phyloP scores from a whole-genome alignment of 345 rosid genomes.

The Pseudoturritis turrita region DNA sequence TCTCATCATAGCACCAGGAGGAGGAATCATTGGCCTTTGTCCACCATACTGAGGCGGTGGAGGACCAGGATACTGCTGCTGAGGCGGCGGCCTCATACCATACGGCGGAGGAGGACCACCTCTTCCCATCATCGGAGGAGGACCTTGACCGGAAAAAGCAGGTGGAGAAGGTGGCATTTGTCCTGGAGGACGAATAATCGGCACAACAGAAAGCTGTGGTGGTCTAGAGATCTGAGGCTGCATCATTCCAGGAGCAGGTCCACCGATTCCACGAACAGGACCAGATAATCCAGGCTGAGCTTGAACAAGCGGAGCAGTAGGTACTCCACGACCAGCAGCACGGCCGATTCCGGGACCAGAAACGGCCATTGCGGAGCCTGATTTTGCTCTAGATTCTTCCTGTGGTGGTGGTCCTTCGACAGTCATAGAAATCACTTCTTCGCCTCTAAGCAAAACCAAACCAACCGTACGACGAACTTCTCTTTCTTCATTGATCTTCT shows the following conservation, averaged over 20 bases:
- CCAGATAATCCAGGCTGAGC: slow-evolving; percentile 99
- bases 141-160: slow-evolving; percentile 59
- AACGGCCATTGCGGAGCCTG: slow-evolving; percentile 54
- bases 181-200: slow-evolving; percentile 81
- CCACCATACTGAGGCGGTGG: slow-evolving; percentile 44
- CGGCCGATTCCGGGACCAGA: slow-evolving; percentile 97
- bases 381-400: slow-evolving; percentile 90
- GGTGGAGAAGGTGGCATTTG: slow-evolving; percentile 72
- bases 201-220: slow-evolving; percentile 69
- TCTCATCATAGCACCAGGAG: slow-evolving; percentile 81
- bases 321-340: slow-evolving; percentile 95
- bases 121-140: slow-evolving; percentile 35
- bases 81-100: slow-evolving; percentile 61
- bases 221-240: slow-evolving; percentile 95
- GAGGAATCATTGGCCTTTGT: slow-evolving; percentile 74
- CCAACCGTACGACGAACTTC: slow-evolving; percentile 97
- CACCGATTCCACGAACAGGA: slow-evolving; percentile 95
- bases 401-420: slow-evolving; percentile 99
- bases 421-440: slow-evolving; percentile 95
- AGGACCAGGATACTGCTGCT: slow-evolving; percentile 36
- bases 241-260: slow-evolving; percentile 97
- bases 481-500: slow-evolving; percentile 70
- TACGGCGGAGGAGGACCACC: slow-evolving; percentile 71
- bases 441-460: slow-evolving; percentile 90
- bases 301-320: slow-evolving; percentile 80